Base-by-base conservation (phyloP, 148 eudicot genomes). In the Chenopodium quinoa region DNA sequence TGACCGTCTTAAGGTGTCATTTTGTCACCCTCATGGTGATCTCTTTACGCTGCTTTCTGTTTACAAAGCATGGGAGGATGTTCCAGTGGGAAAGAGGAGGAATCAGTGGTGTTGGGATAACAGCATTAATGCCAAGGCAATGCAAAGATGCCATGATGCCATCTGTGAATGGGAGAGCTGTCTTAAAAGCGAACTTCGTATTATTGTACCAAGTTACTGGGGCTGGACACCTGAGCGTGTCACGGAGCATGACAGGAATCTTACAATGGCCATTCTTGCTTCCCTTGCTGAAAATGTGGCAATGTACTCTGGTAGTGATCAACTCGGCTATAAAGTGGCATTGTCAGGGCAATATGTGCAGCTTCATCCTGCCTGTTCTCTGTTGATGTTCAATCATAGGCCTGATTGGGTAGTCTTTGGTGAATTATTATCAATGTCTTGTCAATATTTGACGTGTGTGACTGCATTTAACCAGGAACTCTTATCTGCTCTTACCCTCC, bases 331-430 rank as follows among this genome's bases (percentile, higher is more conserved):
- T 90, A 89, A 89, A 84, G 95, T 96, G 71, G 98, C 97, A 70
- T 86, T 84, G 82, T 86, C 95, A 67, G 93, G 97, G 77, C 86
- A 89, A 76, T 87, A 91, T 85, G 87, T 92, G 73, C 91, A 83
- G 37, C 88, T 96, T 78, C 98, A 96, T 89, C 99, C 98, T 84
- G 88, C 95, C 31, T 92, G 93, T 87, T 93, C 98, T 27, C 86
- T 96, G 78, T 86, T 88, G n/a, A 87, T 84, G 83, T 92, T 96
- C 79, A 86, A 86, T 78, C 86, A 89, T 73, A 89, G 91, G 81
- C 97, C 97, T 77, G 81, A 77, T 64, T 96, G 99, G 99, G 94
- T 96, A 65, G 95, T 96, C 73, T 96, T 96, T 87, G 88, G 95
- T 77, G 97, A 95, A 79, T 82, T 96, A 69, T 79, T 96, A 34